These are phyloP conservation scores for Neodidymelliopsis sp. DNA, from an alignment of 2,329 filamentous ascomycete species.

Conservation along the genomic window DNA sequence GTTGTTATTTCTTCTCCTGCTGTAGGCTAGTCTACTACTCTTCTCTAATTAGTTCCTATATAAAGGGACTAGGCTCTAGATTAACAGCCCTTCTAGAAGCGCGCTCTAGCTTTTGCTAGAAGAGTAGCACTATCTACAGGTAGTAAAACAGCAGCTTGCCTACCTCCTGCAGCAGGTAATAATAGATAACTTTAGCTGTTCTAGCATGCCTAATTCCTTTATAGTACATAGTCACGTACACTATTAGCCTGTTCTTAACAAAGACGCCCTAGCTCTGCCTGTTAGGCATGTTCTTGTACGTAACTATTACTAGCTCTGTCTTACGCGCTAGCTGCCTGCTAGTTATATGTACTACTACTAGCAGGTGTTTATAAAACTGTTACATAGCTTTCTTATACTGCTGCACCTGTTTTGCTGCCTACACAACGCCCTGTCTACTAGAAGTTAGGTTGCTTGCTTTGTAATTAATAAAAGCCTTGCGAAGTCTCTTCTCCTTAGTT, in stretches of 20 bases:
- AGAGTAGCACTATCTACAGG: constrained; percentile 3
- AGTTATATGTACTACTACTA: background rate
- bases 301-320: background rate
- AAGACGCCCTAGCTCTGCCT: constrained; percentile 2
- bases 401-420: background rate
- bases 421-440: too few species aligned
- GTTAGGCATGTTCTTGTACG: constrained; percentile 8
- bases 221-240: constrained; percentile 15
- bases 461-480: too few species aligned
- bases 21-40: background rate
- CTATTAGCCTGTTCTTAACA: constrained; percentile 12
- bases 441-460: too few species aligned
- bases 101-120: constrained; percentile 5
- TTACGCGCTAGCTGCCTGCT: background rate
- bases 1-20: background rate
- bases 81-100: too few species aligned
- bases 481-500: too few species aligned
- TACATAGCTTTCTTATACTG: background rate
- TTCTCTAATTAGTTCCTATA: background rate
- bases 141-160: constrained; percentile 9
- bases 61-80: background rate
- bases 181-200: constrained; percentile 6
- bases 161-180: constrained; percentile 6
- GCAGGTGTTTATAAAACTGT: background rate
- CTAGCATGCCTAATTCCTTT: constrained; percentile 2